A percentile compares a stretch with the other conserved stretches of the same genome.
These are phyloP conservation scores for Solanum neorickii DNA, from an alignment of 257 asterid species.

Conservation along the genomic window DNA sequence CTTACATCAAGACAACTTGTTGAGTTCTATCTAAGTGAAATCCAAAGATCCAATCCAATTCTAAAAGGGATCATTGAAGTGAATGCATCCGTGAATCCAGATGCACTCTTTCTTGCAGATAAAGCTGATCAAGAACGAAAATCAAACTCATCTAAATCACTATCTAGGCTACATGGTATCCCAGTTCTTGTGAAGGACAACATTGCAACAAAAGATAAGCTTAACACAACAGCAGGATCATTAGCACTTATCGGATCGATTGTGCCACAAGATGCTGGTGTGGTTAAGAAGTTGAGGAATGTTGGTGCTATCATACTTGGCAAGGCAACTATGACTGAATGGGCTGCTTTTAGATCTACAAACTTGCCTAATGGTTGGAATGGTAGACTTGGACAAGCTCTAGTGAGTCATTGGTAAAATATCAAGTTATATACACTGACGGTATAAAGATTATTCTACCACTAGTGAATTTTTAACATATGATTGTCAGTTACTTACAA, in stretches of 20 bases:
- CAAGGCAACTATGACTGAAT: conserved; percentile 42
- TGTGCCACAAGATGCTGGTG: conserved; percentile 39
- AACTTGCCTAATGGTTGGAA: conserved; percentile 28
- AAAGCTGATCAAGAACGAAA: conserved; percentile 25
- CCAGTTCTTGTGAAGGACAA: conserved; percentile 37
- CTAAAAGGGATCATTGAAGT: conserved; percentile 40
- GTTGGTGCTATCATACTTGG: conserved; percentile 41
- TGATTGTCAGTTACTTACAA: not conserved
- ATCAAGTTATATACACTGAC: no score
- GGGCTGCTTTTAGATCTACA: conserved; percentile 26
- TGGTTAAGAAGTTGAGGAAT: conserved; percentile 28
- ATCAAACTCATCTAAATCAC: not conserved
- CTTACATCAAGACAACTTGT: conserved; percentile 32
- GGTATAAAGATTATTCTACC: not conserved
- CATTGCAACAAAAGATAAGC: conserved; percentile 39
- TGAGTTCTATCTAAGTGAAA: conserved; percentile 27
- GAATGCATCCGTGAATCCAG: no score
- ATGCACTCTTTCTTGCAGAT: conserved; percentile 33
- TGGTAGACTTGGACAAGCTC: conserved; percentile 46
- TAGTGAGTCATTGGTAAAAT: conserved; percentile 17
- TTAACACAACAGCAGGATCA: conserved; percentile 46
- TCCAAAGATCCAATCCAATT: conserved; percentile 20
- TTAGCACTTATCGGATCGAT: conserved; percentile 27
- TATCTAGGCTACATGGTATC: conserved; percentile 21
- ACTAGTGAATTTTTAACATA: not conserved